Conservation (phyloP, 331 rosid genomes). For the Quercus lobata region DNA sequence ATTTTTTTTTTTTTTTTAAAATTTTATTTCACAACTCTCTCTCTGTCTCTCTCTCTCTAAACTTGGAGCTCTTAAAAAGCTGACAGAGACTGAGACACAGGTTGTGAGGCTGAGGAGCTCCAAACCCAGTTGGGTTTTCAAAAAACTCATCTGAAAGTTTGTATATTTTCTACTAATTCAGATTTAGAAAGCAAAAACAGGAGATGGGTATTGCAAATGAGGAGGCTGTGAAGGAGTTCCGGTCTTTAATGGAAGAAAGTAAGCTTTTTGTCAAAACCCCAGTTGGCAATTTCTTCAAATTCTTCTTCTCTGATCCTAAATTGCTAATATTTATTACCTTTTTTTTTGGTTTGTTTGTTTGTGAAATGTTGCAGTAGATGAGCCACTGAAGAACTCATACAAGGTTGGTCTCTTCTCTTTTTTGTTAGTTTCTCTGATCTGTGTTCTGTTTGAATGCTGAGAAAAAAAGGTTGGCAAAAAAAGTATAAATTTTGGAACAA, state of each 20-base stretch:
- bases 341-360: neutral
- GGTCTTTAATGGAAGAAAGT: conserved; percentile 67
- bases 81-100: neutral
- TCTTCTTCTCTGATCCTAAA: conserved; percentile 29
- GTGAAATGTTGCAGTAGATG: conserved; percentile 52
- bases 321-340: neutral
- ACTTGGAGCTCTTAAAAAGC: conserved; percentile 5
- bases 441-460: conserved; percentile 17
- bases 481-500: too few species aligned
- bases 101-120: neutral
- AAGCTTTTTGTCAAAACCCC: conserved; percentile 7
- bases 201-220: conserved; percentile 61
- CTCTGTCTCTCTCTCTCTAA: neutral
- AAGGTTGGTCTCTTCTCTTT: conserved; percentile 48
- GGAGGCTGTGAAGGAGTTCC: conserved; percentile 74
- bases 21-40: neutral
- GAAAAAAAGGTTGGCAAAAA: neutral
- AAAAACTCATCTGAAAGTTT: neutral
- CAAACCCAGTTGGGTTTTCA: conserved; percentile 15
- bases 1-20: neutral
- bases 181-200: neutral
- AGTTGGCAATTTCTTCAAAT: conserved; percentile 4
- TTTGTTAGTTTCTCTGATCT: conserved; percentile 24
- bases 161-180: conserved; percentile 4
- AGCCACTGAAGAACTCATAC: conserved; percentile 59